Evolutionary conservation across 2,329 filamentous ascomycete species (phyloP).

Genomic region (Clathrospora elynae): DNA sequence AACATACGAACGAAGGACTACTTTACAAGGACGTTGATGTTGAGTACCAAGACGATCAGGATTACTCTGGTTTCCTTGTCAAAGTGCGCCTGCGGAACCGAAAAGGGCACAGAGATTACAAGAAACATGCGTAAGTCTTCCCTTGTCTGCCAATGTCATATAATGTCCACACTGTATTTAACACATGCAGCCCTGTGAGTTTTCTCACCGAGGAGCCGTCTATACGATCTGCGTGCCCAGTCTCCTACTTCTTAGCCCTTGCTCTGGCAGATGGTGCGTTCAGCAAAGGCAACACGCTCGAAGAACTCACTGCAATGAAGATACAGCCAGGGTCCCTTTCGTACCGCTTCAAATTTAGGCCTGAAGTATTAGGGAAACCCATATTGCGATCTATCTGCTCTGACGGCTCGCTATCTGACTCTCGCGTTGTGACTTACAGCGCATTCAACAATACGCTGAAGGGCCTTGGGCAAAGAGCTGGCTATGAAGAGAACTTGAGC

Average conservation of each 20-base stretch:
- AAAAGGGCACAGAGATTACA: slow-evolving; percentile 8
- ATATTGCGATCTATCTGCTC: neutral
- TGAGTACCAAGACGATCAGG: neutral
- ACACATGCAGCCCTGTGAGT: slow-evolving; percentile 4
- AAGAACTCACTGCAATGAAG: slow-evolving; percentile 3
- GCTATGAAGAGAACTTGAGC: slow-evolving; percentile 8
- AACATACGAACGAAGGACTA: slow-evolving; percentile 8
- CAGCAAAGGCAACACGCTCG: neutral
- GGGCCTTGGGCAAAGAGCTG: slow-evolving; percentile 5
- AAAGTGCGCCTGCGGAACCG: slow-evolving; percentile 2
- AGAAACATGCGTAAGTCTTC: slow-evolving; percentile 6
- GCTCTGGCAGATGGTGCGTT: slow-evolving; percentile 9
- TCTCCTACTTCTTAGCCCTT: slow-evolving; percentile 3
- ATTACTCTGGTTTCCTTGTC: slow-evolving; percentile 6
- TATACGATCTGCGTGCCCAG: slow-evolving; percentile 3
- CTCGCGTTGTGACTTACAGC: slow-evolving; percentile 5
- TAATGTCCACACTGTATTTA: neutral
- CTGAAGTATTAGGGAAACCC: neutral
- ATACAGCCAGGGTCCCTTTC: neutral
- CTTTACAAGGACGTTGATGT: slow-evolving; percentile 6
- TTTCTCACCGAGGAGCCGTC: slow-evolving; percentile 3
- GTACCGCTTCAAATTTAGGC: slow-evolving; percentile 4
- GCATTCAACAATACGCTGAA: slow-evolving; percentile 9
- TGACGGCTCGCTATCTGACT: neutral
- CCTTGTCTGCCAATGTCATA: neutral